phyloP scores from a whole-genome alignment of 352 stramenopile species.

The Thraustotheca clavata region DNA sequence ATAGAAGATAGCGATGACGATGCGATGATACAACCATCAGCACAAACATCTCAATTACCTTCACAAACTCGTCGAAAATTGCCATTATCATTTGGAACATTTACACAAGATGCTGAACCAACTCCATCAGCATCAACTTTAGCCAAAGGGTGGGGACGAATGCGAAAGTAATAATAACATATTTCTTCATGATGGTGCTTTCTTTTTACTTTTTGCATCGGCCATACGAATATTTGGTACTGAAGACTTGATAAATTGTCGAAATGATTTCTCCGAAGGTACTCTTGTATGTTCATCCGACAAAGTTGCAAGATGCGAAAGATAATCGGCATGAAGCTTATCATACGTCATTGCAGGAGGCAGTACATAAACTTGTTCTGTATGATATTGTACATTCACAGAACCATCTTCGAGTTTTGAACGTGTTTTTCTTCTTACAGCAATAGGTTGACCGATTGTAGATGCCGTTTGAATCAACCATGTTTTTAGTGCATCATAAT shows the following conservation, averaged over 20 bases:
- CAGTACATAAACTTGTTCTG: slow-evolving; percentile 12
- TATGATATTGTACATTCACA: slow-evolving; percentile 9
- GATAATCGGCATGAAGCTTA: slow-evolving; percentile 19
- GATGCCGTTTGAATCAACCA: slow-evolving; percentile 4
- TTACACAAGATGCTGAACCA: slow-evolving; percentile 6
- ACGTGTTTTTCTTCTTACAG: slow-evolving; percentile 10
- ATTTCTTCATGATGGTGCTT: neutral
- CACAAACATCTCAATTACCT: neutral
- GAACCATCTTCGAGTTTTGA: slow-evolving; percentile 8
- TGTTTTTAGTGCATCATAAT: slow-evolving; percentile 3
- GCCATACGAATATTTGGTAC: slow-evolving; percentile 13
- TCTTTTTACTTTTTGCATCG: neutral
- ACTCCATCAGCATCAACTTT: neutral
- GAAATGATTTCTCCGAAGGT: slow-evolving; percentile 19
- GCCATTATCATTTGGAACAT: slow-evolving; percentile 19
- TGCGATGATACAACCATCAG: neutral
- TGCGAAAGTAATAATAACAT: slow-evolving; percentile 1
- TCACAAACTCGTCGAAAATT: neutral
- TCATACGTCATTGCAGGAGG: slow-evolving; percentile 10
- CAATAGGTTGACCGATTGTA: neutral
- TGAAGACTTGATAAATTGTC: slow-evolving; percentile 18
- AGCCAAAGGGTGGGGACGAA: slow-evolving; percentile 12
- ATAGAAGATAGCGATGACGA: slow-evolving; percentile 6
- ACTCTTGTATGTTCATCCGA: neutral
- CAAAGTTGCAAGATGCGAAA: neutral